Base-by-base conservation (phyloP, 345 rosid species). In the Salix udensis region DNA sequence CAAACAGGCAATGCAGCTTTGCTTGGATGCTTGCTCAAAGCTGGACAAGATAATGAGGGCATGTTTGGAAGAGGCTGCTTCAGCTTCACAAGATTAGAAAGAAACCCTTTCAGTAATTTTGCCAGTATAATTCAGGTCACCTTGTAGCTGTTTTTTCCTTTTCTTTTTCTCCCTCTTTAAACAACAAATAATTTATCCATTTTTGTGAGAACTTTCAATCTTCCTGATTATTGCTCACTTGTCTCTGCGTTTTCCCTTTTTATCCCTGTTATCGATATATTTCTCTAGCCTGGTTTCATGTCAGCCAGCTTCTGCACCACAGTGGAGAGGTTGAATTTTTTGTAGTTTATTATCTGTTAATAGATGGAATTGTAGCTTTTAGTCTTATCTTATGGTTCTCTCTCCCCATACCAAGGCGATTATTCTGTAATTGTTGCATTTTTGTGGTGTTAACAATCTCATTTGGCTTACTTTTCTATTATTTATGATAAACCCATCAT, bases 1-100 rank as follows among this genome's bases (percentile, higher is more conserved):
- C 76, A 24, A 73, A 73, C 90, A 94, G 98, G 97, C 91, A 72
- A 90, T 90, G 98, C 91, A 93, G 87, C 94, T 95, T 52, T 89
- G 93, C 84, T 89, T 93, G 13, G 98, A 91, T 55, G 98, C 97
- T 31, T 88, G 93, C 83, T 77, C 87, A 2, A 90, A 93, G 84
- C 97, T 95, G 36, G 91, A 89, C 61, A 84, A 85, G 73, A 84
- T 95, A 78, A 91, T 95, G 98, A 87, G 97, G 61, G 87, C 87
- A 72, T 91, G 97, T 78, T 82, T 95, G 82, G 89, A 91, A 83
- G 92, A 90, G 48, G 78, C 93, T 55, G 92, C 91, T 21, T 86
- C 89, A 23, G 85, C 86, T 55, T 77, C 87, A 16, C 80, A 85
- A 23, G 90, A 86, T 71, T 89, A 85, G 84, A 72, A 67, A 34